Percentiles rank a stretch among this genome's conserved stretches.
Evolutionary conservation across 2,329 filamentous ascomycete genomes (phyloP).

Genomic region (Penicillium psychrosexuale): DNA sequence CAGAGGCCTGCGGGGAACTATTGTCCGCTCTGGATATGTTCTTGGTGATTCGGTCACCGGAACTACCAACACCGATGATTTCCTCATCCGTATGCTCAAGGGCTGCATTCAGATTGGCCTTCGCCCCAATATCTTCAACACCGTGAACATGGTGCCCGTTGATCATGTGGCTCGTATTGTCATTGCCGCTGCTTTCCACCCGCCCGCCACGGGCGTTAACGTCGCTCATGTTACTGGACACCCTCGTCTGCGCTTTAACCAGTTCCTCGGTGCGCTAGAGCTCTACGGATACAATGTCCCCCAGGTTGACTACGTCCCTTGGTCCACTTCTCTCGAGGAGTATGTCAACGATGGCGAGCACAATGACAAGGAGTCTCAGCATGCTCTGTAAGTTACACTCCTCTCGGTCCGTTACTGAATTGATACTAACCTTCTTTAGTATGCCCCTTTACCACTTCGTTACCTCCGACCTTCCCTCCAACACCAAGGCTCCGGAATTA

Average conservation of each 20-base stretch:
- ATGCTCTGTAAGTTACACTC: constrained; percentile 55
- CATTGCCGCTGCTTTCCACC: constrained; percentile 67
- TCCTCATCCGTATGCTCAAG: constrained; percentile 81
- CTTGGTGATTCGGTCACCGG: constrained; percentile 69
- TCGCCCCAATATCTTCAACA: constrained; percentile 76
- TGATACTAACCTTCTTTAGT: constrained; percentile 25
- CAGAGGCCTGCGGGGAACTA: constrained; percentile 69
- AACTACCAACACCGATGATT: constrained; percentile 76
- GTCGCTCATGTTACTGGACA: constrained; percentile 78
- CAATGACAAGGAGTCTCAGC: constrained; percentile 59
- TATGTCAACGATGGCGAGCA: constrained; percentile 61
- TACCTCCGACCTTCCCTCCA: constrained; percentile 64
- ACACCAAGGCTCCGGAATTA: constrained; percentile 69
- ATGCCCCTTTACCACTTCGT: constrained; percentile 74
- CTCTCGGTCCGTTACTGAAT: neutral
- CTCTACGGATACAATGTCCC: constrained; percentile 70
- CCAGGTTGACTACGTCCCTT: constrained; percentile 64
- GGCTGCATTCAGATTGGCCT: constrained; percentile 76
- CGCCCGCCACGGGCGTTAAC: constrained; percentile 52
- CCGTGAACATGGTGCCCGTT: constrained; percentile 85
- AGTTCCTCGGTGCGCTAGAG: constrained; percentile 69
- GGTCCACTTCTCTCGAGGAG: constrained; percentile 64
- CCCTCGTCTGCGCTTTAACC: constrained; percentile 72
- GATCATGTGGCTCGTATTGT: constrained; percentile 79
- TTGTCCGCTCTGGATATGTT: constrained; percentile 83